Conservation (phyloP, 2,329 filamentous ascomycete species). For the Penicillium glabrum region DNA sequence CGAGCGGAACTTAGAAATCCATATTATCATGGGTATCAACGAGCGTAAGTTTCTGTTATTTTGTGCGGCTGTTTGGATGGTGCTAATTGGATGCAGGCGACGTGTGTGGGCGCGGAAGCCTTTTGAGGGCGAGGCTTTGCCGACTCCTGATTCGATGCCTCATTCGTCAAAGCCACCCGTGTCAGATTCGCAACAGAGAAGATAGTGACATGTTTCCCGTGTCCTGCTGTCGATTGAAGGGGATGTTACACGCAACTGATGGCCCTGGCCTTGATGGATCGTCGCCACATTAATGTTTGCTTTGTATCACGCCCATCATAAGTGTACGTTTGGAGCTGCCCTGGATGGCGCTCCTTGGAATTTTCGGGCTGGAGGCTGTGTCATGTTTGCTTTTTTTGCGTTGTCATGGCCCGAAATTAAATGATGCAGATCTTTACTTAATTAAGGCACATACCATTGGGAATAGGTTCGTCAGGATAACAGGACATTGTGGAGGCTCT, state of each 20-base stretch:
- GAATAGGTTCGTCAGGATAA: neutral
- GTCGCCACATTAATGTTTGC: neutral
- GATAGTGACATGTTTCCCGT: neutral
- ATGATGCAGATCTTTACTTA: neutral
- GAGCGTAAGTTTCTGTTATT: conserved; percentile 6
- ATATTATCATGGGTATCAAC: conserved; percentile 9
- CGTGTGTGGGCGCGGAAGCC: conserved; percentile 17
- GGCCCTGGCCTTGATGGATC: neutral
- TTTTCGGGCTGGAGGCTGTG: neutral
- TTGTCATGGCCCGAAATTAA: neutral
- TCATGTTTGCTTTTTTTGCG: neutral
- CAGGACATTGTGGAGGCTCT: neutral
- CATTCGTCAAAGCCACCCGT: neutral
- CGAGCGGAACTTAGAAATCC: conserved; percentile 11
- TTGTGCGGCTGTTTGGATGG: neutral
- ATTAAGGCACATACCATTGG: neutral
- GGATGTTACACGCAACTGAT: neutral
- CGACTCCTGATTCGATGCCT: neutral
- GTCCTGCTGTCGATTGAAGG: neutral
- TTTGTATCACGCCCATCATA: neutral
- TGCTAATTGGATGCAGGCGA: conserved; percentile 1
- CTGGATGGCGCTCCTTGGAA: neutral
- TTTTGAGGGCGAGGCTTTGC: conserved; percentile 1
- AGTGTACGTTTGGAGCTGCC: neutral
- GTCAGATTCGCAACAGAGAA: neutral